These are phyloP conservation scores for Pilasporangium apinafurcum DNA, from an alignment of 352 stramenopile genomes.

Conservation along the genomic window DNA sequence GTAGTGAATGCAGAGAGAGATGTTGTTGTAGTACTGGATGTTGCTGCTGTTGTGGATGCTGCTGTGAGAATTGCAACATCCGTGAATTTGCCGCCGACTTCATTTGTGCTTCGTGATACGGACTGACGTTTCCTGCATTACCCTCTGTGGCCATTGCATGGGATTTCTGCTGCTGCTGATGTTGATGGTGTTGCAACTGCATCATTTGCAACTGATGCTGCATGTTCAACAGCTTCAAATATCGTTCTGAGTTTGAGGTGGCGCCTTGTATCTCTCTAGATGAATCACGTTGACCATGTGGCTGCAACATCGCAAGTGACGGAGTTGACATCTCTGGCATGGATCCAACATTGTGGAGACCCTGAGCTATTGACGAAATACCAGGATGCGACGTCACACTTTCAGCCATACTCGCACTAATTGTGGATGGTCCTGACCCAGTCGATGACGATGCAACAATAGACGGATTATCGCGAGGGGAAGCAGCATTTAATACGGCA, in stretches of 20 bases:
- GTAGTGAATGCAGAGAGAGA: slow-evolving; percentile 53
- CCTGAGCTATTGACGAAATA: background rate
- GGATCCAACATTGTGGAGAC: slow-evolving; percentile 4
- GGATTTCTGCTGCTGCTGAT: slow-evolving; percentile 30
- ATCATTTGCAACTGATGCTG: slow-evolving; percentile 85
- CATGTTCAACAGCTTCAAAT: slow-evolving; percentile 82
- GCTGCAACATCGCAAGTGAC: slow-evolving; percentile 23
- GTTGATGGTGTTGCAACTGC: slow-evolving; percentile 74
- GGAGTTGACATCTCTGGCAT: slow-evolving; percentile 6
- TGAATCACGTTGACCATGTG: slow-evolving; percentile 24
- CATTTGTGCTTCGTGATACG: slow-evolving; percentile 48
- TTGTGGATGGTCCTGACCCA: no score
- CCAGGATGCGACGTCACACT: background rate
- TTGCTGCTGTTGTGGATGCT: slow-evolving; percentile 7
- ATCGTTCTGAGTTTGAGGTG: slow-evolving; percentile 59
- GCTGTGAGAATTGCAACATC: slow-evolving; percentile 36
- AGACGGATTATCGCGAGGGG: slow-evolving; percentile 28
- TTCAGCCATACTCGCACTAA: slow-evolving; percentile 1
- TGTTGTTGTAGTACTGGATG: slow-evolving; percentile 26
- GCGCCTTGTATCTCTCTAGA: slow-evolving; percentile 35
- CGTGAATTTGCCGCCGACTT: slow-evolving; percentile 22
- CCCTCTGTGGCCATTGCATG: slow-evolving; percentile 21
- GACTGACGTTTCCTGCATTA: slow-evolving; percentile 20
- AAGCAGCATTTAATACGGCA: slow-evolving; percentile 8
- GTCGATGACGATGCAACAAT: no score